phyloP scores from a whole-genome alignment of 345 rosid species.

The Citrus cavaleriei region DNA sequence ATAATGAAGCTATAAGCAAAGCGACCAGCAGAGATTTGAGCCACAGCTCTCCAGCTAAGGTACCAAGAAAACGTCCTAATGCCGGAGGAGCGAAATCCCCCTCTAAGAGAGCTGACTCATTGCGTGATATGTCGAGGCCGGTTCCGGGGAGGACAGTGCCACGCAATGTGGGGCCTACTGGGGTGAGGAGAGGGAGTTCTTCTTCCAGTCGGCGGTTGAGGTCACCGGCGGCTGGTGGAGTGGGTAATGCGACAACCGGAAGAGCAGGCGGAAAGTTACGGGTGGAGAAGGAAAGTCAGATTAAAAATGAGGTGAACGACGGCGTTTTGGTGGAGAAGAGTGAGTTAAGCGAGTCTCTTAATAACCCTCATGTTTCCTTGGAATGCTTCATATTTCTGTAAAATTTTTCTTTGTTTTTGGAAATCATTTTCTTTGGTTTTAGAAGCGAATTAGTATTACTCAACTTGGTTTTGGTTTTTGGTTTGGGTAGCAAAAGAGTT shows the following conservation, averaged over 20 bases:
- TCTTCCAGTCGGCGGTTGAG: conserved; percentile 32
- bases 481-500: background rate
- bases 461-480: background rate
- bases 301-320: conserved; percentile 17
- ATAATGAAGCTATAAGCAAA: conserved; percentile 61
- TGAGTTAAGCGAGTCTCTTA: conserved; percentile 34
- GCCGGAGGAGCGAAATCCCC: conserved; percentile 30
- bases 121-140: conserved; percentile 3
- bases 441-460: background rate
- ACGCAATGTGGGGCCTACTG: conserved; percentile 31
- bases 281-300: conserved; percentile 12
- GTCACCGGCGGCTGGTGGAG: conserved; percentile 33
- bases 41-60: conserved; percentile 34
- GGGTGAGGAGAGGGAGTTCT: conserved; percentile 27
- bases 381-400: conserved; percentile 82
- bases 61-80: conserved; percentile 37
- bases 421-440: background rate
- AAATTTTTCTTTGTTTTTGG: conserved; percentile 7
- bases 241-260: conserved; percentile 21
- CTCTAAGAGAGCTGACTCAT: conserved; percentile 18
- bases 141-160: conserved; percentile 30
- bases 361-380: conserved; percentile 63
- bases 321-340: conserved; percentile 25
- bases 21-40: conserved; percentile 20
- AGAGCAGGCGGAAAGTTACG: conserved; percentile 19